Evolutionary conservation across 768 basidiomycete genomes (phyloP), one percentile per base, ranked within the genome.

Genomic region (Krasilnikovozyma curviuscula): DNA sequence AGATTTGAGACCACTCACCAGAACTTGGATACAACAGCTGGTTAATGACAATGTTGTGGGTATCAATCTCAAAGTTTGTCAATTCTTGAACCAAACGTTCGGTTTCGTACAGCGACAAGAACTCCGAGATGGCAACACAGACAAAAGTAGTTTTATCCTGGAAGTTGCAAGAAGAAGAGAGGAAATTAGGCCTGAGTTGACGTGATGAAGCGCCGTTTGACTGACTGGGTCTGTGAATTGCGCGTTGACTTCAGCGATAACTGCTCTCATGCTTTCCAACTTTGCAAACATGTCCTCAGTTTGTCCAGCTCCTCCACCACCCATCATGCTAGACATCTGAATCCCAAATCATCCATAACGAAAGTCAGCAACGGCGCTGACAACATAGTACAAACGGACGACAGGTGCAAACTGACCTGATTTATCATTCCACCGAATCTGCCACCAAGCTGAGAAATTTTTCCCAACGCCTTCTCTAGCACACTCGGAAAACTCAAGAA

Each of bases 281-380:
- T 95, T 95, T 19, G 83, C 84, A 58, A 98, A 95, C 86, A 97
- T 93, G 65, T 98, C 93, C 62, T 95, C 86, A 58, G 93, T 88
- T 9, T 83, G 76, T 12, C 79, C 81, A 5, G 77, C 75, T 48
- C 80, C 83, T 8, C 83, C 88, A 10, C 89, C 89, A 81, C 95
- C 88, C 77, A 98, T 84, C 48, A 49, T 49, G 48, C 76, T 76
- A 13, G 83, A 83, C 83, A 97, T 93, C 76, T 89, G 62, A 3
- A 40, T 12, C 18, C 13, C 33, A 34, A 18, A 34, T 12, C 33
- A 18, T 12, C 5, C 31, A 8, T 25, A 23, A 14, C 19, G 21
- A 12, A 2, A 30, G 39, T 5, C 9, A 32, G 14, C 16, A 16
- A 44, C 46, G 49, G 18, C 24, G 24, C 7, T 2, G 40, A 18